Evolutionary conservation across 805 yeast genomes (phyloP), one percentile per base, ranked within the genome.

Genomic region (Ogataea degrootiae): DNA sequence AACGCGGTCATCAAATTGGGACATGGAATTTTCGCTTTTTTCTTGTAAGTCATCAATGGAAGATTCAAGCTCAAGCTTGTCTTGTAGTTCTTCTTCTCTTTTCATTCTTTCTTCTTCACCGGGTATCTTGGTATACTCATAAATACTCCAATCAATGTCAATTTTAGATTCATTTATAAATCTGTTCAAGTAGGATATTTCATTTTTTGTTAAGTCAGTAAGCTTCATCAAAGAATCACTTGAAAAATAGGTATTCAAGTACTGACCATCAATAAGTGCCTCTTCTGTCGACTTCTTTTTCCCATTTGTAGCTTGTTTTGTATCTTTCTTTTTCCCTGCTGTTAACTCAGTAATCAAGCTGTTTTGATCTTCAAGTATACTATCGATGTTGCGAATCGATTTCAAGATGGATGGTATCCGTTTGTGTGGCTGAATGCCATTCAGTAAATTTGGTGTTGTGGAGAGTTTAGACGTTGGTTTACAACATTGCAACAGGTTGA

Each of bases 111-210:
- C 44, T 22, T 54, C 58, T 38, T 79, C 74, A 34, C 80, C 84
- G 0, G 89, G 92, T 5, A 85, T 79, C 19, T 79, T 76, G 12
- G 66, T 54, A 50, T 76, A 82, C 6, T 68, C 61, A 6, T 72
- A 75, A 19, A 77, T 69, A 15, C 84, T 75, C 89, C 90, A 84
- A 54, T 83, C 87, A 38, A 79, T 68, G 21, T 63, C 61, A 2
- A 77, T 70, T 17, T 66, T 66, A 0, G 82, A 67, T 2, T 60
- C 60, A 48, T 76, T 73, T 59, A 83, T 80, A 52, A 76, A 71
- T n/a, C 63, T 63, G 42, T 66, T 68, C 0, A 59, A 39, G 37
- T 42, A 46, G 1, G 51, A 19, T 6, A 39, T 34, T 29, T 58
- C 46, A 6, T 26, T 22, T 8, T 44, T 45, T 1, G 41, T 37